Percentiles rank a stretch among this genome's conserved stretches.
Conservation (phyloP, 2,329 filamentous ascomycete genomes). For the Apiospora pterosperma region DNA sequence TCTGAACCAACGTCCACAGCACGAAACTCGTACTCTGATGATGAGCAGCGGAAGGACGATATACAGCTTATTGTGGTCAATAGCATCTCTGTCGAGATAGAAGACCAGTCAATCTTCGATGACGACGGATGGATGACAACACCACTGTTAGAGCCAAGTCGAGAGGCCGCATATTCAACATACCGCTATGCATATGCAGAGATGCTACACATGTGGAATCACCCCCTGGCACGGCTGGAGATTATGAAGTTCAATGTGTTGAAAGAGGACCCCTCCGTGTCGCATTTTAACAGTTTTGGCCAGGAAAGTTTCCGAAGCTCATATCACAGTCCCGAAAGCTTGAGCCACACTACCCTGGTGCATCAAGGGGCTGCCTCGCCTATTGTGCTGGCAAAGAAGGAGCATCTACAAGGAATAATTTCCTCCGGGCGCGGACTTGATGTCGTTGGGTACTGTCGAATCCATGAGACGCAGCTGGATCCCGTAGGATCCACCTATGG, state of each 20-base stretch:
- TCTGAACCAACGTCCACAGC: constrained; percentile 43
- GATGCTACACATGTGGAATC: constrained; percentile 63
- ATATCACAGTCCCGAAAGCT: constrained; percentile 27
- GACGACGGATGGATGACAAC: constrained; percentile 63
- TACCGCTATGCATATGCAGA: constrained; percentile 67
- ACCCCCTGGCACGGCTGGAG: constrained; percentile 60
- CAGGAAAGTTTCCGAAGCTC: constrained; percentile 34
- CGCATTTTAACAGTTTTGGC: constrained; percentile 17
- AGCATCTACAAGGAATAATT: constrained; percentile 47
- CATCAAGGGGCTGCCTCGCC: constrained; percentile 42
- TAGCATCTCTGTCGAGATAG: constrained; percentile 50
- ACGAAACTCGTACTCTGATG: constrained; percentile 52
- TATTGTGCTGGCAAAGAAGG: constrained; percentile 55
- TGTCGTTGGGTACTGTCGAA: constrained; percentile 59
- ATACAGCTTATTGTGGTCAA: constrained; percentile 45
- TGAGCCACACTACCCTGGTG: constrained; percentile 29
- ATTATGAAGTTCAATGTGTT: constrained; percentile 68
- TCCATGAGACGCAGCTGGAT: constrained; percentile 61
- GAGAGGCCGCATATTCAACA: constrained; percentile 47
- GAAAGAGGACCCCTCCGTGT: constrained; percentile 39
- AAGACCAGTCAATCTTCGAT: constrained; percentile 64
- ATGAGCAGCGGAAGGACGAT: constrained; percentile 47
- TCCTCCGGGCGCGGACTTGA: constrained; percentile 56
- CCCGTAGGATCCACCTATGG: constrained; percentile 51
- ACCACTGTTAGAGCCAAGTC: constrained; percentile 52